Conservation (phyloP, 2,329 filamentous ascomycete genomes). For the Nigrospora oryzae region DNA sequence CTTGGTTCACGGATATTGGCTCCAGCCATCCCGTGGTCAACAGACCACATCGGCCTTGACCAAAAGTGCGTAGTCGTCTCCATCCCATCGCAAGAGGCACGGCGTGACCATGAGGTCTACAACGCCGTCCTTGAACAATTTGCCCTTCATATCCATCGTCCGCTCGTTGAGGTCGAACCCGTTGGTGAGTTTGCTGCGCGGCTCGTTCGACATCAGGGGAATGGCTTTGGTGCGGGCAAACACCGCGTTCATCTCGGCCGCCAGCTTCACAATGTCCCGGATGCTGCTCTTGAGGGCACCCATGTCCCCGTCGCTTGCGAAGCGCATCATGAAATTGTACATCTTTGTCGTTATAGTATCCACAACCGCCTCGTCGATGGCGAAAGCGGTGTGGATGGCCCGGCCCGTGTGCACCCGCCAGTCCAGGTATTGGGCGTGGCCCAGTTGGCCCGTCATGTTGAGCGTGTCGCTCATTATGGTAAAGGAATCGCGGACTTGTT, state of each 20-base stretch:
- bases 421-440: conserved; percentile 5
- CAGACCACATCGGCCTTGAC: conserved; percentile 20
- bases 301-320: conserved; percentile 7
- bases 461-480: conserved; percentile 4
- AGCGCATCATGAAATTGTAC: conserved; percentile 8
- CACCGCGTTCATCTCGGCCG: conserved; percentile 11
- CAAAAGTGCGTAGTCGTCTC: conserved; percentile 11
- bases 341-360: conserved; percentile 9
- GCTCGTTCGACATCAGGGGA: conserved; percentile 16
- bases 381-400: conserved; percentile 9
- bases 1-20: neutral
- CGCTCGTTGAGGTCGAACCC: conserved; percentile 11
- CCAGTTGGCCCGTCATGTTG: neutral
- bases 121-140: conserved; percentile 6
- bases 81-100: conserved; percentile 15
- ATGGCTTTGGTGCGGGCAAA: conserved; percentile 11
- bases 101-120: conserved; percentile 21
- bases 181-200: conserved; percentile 11
- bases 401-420: conserved; percentile 16
- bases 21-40: conserved; percentile 3
- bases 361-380: conserved; percentile 9
- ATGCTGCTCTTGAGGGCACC: conserved; percentile 7
- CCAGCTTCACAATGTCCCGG: conserved; percentile 10
- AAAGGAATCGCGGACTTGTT: conserved; percentile 9
- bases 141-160: conserved; percentile 14